Base-by-base conservation (phyloP, 768 basidiomycete genomes). In the Pleurotus sapidus region DNA sequence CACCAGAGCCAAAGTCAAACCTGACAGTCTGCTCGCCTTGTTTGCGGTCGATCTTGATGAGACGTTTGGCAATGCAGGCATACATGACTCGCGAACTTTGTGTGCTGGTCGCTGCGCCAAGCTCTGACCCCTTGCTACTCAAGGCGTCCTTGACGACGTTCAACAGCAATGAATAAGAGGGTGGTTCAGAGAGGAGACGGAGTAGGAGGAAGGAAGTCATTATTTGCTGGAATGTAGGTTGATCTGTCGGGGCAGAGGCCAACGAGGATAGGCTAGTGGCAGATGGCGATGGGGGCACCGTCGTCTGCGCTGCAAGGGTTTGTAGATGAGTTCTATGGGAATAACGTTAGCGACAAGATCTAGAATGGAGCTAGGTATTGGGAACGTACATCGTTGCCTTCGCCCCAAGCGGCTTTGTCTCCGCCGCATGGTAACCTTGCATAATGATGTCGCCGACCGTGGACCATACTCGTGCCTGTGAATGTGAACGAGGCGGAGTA, bases 1-100 rank as follows among this genome's bases (percentile, higher is more conserved):
- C 30, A 34, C 30, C 9, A 20, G 38, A 86, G 24, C 11, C 23
- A 46, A 82, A 63, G 67, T 90, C 86, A 67, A 91, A 93, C 60
- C 81, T 82, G 23, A 92, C 88, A 5, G 84, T 75, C 66, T 93
- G 90, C 66, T 89, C 89, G 34, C 89, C 80, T 4, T 84, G 81
- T 17, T 88, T 83, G 43, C 91, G 76, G 51, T 92, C 90, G 61
- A 92, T 90, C 70, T 83, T 88, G 59, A 93, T 67, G 51, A 93
- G 70, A 59, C 88, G 77, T 72, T 92, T 93, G 14, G 88, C 91
- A n/a, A 92, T 88, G 65, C 90, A 91, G 1, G 77, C 84, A 64
- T 90, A 93, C 11, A 92, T 68, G 14, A 88, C 82, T 42, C 87
- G 75, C 9, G 83, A 74, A 38, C 81, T 78, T 56, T 77, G 74